Evolutionary conservation across 345 rosid genomes (phyloP).

Genomic region (Aquilaria yunnanensis): DNA sequence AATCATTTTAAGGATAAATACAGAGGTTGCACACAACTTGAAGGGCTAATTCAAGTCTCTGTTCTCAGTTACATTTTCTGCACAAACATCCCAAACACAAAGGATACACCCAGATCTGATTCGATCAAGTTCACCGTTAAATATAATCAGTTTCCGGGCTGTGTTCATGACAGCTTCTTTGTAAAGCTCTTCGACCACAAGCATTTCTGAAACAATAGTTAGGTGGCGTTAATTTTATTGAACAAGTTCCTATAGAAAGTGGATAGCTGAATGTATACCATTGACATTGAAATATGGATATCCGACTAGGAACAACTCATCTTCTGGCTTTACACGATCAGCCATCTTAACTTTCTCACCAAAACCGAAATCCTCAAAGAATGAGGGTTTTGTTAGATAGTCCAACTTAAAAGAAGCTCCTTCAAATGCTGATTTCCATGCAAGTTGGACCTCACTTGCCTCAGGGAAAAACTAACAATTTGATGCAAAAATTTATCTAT

Average conservation of each 20-base stretch:
- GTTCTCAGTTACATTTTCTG: neutral
- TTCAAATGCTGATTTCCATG: slow-evolving; percentile 58
- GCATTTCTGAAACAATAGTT: slow-evolving; percentile 63
- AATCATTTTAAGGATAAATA: slow-evolving; percentile 18
- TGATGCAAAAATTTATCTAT: neutral
- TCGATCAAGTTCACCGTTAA: slow-evolving; percentile 94
- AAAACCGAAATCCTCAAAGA: slow-evolving; percentile 85
- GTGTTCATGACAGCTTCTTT: slow-evolving; percentile 71
- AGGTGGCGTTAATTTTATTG: slow-evolving; percentile 9
- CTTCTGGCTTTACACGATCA: slow-evolving; percentile 78
- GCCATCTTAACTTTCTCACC: slow-evolving; percentile 72
- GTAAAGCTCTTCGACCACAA: slow-evolving; percentile 95
- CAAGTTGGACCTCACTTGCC: slow-evolving; percentile 83
- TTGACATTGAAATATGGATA: slow-evolving; percentile 93
- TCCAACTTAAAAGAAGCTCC: slow-evolving; percentile 83
- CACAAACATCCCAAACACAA: neutral
- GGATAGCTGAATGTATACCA: slow-evolving; percentile 35
- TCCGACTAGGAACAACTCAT: slow-evolving; percentile 70
- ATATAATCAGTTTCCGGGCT: slow-evolving; percentile 57
- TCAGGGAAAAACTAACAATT: slow-evolving; percentile 82
- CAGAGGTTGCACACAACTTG: neutral
- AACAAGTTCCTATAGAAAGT: slow-evolving; percentile 5
- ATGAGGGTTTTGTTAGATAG: slow-evolving; percentile 88
- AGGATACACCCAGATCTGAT: slow-evolving; percentile 98
- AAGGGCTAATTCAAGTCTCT: neutral